A percentile compares a stretch with the other conserved stretches of the same genome.
Conservation (phyloP, 345 rosid genomes). For the Linum lewisii region DNA sequence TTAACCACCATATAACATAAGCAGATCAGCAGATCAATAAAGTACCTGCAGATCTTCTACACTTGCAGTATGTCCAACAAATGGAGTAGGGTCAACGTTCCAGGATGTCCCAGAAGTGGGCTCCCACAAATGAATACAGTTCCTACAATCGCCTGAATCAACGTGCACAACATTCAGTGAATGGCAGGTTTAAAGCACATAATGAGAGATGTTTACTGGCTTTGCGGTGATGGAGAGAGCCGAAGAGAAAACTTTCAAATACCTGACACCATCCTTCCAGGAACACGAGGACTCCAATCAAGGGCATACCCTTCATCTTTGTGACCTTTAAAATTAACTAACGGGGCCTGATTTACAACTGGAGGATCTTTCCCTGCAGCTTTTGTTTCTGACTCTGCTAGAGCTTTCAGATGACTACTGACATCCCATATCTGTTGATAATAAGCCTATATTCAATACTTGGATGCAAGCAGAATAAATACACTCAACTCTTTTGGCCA, state of each 20-base stretch:
- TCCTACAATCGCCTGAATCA: slow-evolving; percentile 71
- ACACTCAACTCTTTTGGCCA: too few relatives aligned
- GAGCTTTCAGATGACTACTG: slow-evolving; percentile 66
- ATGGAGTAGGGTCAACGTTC: slow-evolving; percentile 68
- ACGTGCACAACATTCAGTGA: slow-evolving; percentile 6
- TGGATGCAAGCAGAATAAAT: too few relatives aligned
- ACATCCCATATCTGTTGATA: slow-evolving; percentile 74
- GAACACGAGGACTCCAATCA: slow-evolving; percentile 82
- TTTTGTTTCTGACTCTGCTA: slow-evolving; percentile 61
- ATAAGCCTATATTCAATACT: too few relatives aligned
- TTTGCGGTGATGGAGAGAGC: background rate
- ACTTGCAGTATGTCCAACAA: slow-evolving; percentile 69
- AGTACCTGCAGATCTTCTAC: slow-evolving; percentile 87
- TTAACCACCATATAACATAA: background rate
- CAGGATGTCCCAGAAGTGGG: slow-evolving; percentile 67
- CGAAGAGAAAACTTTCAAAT: slow-evolving; percentile 4
- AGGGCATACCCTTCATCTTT: slow-evolving; percentile 90
- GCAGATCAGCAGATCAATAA: background rate
- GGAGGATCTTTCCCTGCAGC: slow-evolving; percentile 41
- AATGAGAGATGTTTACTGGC: too few relatives aligned
- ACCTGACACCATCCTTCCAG: slow-evolving; percentile 91
- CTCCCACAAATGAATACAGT: slow-evolving; percentile 82
- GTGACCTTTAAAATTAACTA: slow-evolving; percentile 67
- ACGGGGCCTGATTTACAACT: slow-evolving; percentile 70
- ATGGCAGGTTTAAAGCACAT: background rate